Base-by-base conservation (phyloP, 2,329 filamentous ascomycete species). In the Fusarium subglutinans region DNA sequence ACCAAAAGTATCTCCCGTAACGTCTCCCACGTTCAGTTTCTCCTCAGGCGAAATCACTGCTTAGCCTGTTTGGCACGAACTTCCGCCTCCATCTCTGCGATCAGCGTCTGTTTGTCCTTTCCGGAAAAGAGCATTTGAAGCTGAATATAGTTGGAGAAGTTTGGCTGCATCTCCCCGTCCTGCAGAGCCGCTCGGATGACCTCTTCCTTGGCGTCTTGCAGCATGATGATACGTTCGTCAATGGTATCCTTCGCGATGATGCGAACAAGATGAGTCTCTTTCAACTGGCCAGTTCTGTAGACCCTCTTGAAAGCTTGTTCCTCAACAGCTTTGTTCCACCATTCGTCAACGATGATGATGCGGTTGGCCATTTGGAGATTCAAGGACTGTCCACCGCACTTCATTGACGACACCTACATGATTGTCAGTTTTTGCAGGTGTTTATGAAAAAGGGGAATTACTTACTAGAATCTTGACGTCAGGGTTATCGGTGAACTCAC, bases 231-330 rank as follows among this genome's bases (percentile, higher is more conserved):
- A 0, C 85, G 82, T 15, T 87, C 83, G 66, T 95, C 92, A 10
- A 93, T 87, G 0, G 86, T 88, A 9, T 87, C 83, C 3, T 83
- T 80, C 0, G 90, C 84, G 2, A 90, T 80, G 40, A 94, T 84
- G 0, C 90, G 86, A 2, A 89, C 85, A 65, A 93, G 86, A 17
- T 89, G 83, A 0, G 91, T 91, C 40, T 89, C 82, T 47, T 91
- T 88, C 0, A 77, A 70, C 71, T 96, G 93, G 0, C 92, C 92
- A 6, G 91, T 90, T 10, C 93, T 86, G 74, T 88, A 88, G 0
- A 94, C 88, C 0, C 93, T 87, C 4, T 83, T 83, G 44, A 87
- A 86, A 0, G 89, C 91, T 75, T 94, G 92, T n/a, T 90, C 82
- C 73, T 94, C 91, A 0, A 85, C 80, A 0, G 86, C 83, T 3